Conservation (phyloP, 306 rosid species). For the Macrotyloma uniflorum region DNA sequence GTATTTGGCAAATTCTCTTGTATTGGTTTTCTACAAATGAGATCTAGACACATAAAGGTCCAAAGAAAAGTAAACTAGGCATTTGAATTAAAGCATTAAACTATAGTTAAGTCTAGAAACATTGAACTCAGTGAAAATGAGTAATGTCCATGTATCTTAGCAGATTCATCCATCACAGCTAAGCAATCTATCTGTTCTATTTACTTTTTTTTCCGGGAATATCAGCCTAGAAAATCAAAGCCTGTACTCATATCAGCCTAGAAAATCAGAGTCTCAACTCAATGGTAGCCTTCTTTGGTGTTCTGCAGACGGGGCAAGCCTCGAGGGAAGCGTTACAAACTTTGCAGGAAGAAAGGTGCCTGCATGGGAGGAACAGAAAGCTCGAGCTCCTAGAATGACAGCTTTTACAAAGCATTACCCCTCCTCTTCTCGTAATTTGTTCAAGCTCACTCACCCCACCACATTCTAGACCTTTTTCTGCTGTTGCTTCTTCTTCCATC, state of each 20-base stretch:
- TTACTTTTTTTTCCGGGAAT: conserved; percentile 41
- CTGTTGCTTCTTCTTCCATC: conserved; percentile 20
- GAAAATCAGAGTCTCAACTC: conserved; percentile 79
- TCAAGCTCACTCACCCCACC: background rate
- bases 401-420: conserved; percentile 52
- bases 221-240: conserved; percentile 33
- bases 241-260: conserved; percentile 53
- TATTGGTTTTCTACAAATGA: background rate
- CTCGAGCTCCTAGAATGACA: conserved; percentile 62
- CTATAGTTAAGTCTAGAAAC: conserved; percentile 8
- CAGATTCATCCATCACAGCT: background rate
- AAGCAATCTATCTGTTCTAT: conserved; percentile 3
- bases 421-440: conserved; percentile 13
- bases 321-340: conserved; percentile 64
- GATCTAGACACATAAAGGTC: background rate
- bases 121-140: conserved; percentile 5
- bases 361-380: conserved; percentile 76
- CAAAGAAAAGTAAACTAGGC: background rate
- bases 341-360: conserved; percentile 83
- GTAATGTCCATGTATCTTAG: conserved; percentile 2
- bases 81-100: background rate
- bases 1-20: background rate
- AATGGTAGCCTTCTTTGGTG: conserved; percentile 66
- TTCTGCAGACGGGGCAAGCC: conserved; percentile 71
- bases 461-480: conserved; percentile 2